phyloP scores from a whole-genome alignment of 345 rosid genomes.

The Salix exigua region DNA sequence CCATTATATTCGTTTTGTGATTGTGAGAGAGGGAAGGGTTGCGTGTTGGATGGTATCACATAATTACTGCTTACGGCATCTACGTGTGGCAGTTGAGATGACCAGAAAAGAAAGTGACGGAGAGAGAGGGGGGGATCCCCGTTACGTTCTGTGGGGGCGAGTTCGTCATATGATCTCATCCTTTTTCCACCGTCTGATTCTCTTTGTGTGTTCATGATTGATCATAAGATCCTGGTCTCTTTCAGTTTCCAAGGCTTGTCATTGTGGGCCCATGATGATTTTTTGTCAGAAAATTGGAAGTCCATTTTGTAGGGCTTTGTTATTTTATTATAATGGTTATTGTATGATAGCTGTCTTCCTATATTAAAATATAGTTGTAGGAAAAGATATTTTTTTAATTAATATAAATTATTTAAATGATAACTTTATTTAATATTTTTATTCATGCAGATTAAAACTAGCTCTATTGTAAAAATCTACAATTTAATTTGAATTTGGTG shows the following conservation, averaged over 20 bases:
- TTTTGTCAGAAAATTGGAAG: neutral
- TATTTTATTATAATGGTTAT: too few species aligned
- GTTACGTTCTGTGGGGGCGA: neutral
- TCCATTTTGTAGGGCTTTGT: neutral
- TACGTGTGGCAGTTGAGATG: constrained; percentile 49
- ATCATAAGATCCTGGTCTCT: neutral
- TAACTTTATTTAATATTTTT: too few species aligned
- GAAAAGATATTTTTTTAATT: too few species aligned
- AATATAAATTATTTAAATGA: too few species aligned
- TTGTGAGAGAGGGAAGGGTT: constrained; percentile 25
- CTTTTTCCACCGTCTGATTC: neutral
- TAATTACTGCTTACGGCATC: constrained; percentile 46
- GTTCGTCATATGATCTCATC: neutral
- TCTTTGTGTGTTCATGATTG: neutral
- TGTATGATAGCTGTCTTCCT: too few species aligned
- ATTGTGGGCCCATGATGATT: neutral
- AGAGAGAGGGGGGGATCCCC: neutral
- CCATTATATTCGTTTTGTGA: neutral
- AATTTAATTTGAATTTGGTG: too few species aligned
- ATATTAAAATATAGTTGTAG: too few species aligned
- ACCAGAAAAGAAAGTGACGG: constrained; percentile 8
- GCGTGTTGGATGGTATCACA: constrained; percentile 45
- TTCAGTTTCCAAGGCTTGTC: neutral
- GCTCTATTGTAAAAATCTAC: too few species aligned
- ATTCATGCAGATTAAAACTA: too few species aligned